Evolutionary conservation across 75 land plant genomes (phyloP).

Genomic region (Gnetum montanum): DNA sequence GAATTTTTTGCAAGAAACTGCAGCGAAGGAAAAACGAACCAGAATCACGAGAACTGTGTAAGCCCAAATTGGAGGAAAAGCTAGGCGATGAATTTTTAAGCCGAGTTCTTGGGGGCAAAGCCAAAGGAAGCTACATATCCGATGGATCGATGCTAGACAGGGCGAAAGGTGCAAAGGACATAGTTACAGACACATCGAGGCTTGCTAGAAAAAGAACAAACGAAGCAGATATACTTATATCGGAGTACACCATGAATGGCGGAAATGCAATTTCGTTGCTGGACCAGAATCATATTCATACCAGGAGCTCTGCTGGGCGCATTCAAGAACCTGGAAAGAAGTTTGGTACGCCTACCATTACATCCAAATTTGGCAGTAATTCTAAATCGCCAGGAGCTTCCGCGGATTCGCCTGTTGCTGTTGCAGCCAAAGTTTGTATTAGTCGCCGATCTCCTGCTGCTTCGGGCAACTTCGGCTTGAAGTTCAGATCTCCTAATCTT

Average conservation of each 20-base stretch:
- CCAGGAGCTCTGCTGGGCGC: slow-evolving; percentile 2
- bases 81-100: background rate
- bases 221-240: background rate
- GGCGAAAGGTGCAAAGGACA: background rate
- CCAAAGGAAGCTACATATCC: background rate
- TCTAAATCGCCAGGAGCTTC: too few species aligned
- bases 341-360: too few species aligned
- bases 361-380: too few species aligned
- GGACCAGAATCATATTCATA: background rate
- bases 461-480: too few species aligned
- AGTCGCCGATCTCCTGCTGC: too few species aligned
- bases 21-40: background rate
- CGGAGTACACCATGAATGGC: background rate
- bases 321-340: too few species aligned
- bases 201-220: background rate
- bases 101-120: background rate
- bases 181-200: background rate
- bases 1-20: background rate
- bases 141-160: background rate
- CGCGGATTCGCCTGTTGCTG: too few species aligned
- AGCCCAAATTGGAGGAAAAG: slow-evolving; percentile 2
- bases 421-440: too few species aligned
- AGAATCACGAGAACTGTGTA: background rate
- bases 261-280: background rate
- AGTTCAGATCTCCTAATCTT: too few species aligned